Conservation (phyloP, 1,139 yeast species). For the Citeromyces hawaiiensis region DNA sequence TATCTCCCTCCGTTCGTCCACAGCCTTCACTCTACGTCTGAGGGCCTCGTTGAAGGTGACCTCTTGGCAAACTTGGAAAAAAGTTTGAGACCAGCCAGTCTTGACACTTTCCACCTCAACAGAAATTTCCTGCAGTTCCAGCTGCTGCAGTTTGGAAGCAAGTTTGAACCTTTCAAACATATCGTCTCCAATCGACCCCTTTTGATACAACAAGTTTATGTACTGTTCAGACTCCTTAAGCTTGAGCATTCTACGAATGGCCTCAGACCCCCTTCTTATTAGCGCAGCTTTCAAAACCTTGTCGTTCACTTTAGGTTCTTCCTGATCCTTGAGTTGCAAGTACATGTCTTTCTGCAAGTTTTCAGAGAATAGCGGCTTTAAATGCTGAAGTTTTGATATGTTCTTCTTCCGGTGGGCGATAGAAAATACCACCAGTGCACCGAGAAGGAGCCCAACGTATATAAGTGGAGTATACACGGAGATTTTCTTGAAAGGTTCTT, state of each 20-base stretch:
- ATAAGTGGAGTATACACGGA: constrained; percentile 81
- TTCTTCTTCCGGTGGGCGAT: constrained; percentile 53
- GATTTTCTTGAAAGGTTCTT: constrained; percentile 23
- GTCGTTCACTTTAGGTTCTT: constrained; percentile 56
- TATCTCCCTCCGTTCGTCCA: constrained; percentile 37
- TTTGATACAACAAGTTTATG: constrained; percentile 62
- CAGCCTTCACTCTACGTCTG: constrained; percentile 62
- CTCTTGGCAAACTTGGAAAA: constrained; percentile 76
- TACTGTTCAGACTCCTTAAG: constrained; percentile 63
- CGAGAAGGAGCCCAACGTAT: constrained; percentile 58
- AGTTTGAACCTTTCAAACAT: constrained; percentile 68
- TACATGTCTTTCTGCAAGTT: constrained; percentile 58
- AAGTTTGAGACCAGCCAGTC: constrained; percentile 68
- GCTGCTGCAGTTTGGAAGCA: constrained; percentile 64
- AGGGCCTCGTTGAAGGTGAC: constrained; percentile 87
- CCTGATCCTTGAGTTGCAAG: constrained; percentile 37
- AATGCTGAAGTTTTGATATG: constrained; percentile 30
- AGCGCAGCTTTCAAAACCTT: constrained; percentile 80
- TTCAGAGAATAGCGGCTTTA: constrained; percentile 61
- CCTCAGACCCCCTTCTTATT: constrained; percentile 61
- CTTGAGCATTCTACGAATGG: constrained; percentile 51
- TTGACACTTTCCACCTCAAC: constrained; percentile 62
- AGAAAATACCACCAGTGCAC: constrained; percentile 67
- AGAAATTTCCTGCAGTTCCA: constrained; percentile 72
- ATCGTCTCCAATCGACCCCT: constrained; percentile 86